Base-by-base conservation (phyloP, 495 filamentous ascomycete genomes). In the Parathielavia appendiculata region DNA sequence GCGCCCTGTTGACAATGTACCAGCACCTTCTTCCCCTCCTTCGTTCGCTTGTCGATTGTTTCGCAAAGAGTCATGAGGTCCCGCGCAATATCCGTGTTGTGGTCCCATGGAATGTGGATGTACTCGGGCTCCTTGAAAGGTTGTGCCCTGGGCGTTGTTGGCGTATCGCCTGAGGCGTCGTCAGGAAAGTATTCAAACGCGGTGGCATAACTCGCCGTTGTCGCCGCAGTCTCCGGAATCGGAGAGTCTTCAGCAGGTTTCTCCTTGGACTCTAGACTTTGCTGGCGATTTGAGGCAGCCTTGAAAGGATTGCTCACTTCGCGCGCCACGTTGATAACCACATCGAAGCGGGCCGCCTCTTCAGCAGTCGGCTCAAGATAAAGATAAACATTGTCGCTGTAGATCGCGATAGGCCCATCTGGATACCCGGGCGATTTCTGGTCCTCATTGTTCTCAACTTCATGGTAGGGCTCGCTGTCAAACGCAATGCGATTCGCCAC, bases 1-100 rank as follows among this genome's bases (percentile, higher is more conserved):
- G 93, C 93, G 56, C 93, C 93, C 58, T 95, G 89, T 69, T 97
- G 93, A 68, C 93, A 98, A 69, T 98, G 93, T 11, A 98, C 79
- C 30, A 98, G 79, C 5, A 98, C 88, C 58, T 84, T 89, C 74
- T 97, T 97, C 22, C 89, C 86, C 44, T 89, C 78, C 35, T 81
- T 78, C 1, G 90, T 83, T 50, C 87, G 82, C 36, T 86, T 82
- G 55, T 96, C 90, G 56, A 98, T 92, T 12, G 86, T 76, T 63
- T 96, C 86, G 66, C 93, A 95, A n/a, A 98, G 76, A 41, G 75
- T 76, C 68, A 87, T 84, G 32, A 98, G 73, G 67, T 97, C 93
- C 22, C 87, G 84, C 16, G 92, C 83, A 58, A 98, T 96, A 59
- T 96, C 90, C 0, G 92, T 96, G 65, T 97, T 97, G 72, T 98